Percentiles rank a stretch among this genome's conserved stretches.
These are phyloP conservation scores for Blastobotrys chiropterorum DNA, from an alignment of 805 yeast genomes.

Conservation along the genomic window DNA sequence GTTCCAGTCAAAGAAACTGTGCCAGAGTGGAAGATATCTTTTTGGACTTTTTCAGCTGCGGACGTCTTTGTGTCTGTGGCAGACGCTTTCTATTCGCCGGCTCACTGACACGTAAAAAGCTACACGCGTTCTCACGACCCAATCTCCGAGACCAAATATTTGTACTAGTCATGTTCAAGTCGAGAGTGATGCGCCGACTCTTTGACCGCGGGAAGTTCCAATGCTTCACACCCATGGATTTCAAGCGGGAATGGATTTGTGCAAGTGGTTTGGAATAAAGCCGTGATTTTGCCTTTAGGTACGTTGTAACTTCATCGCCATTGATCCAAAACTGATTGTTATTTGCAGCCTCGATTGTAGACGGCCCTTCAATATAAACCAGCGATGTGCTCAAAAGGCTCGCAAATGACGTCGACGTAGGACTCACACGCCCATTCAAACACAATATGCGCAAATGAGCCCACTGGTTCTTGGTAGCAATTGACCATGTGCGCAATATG, in stretches of 20 bases:
- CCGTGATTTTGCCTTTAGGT: not conserved
- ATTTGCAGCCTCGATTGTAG: conserved; percentile 24
- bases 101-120: not conserved
- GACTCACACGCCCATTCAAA: not conserved
- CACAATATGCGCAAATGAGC: conserved; percentile 10
- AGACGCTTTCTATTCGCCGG: not conserved
- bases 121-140: not conserved
- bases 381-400: conserved; percentile 4
- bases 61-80: not conserved
- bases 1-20: not conserved
- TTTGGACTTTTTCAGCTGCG: not conserved
- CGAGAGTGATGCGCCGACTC: not conserved
- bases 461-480: conserved; percentile 14
- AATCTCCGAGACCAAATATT: not conserved
- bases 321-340: not conserved
- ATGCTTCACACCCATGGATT: not conserved
- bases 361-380: conserved; percentile 13
- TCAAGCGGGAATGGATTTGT: not conserved
- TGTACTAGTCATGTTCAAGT: not conserved
- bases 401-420: not conserved
- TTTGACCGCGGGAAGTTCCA: not conserved
- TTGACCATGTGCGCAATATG: conserved; percentile 10
- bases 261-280: not conserved
- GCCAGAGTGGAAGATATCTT: not conserved
- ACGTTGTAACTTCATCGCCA: not conserved